Evolutionary conservation across 805 yeast genomes (phyloP).

Genomic region (Torulaspora maleeae): DNA sequence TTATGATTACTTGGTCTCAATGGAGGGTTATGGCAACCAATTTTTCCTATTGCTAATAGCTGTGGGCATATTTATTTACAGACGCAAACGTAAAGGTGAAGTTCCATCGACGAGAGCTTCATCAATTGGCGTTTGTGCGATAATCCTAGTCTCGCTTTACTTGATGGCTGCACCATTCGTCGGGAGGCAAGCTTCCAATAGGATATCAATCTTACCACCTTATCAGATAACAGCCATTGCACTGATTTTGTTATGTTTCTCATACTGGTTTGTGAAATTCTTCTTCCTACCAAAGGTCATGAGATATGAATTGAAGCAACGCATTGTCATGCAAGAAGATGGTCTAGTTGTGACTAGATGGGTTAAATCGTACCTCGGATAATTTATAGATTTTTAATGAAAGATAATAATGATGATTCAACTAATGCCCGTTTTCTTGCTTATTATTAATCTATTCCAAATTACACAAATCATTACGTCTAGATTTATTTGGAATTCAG

Average conservation of each 20-base stretch:
- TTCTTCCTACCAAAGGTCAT: slow-evolving; percentile 43
- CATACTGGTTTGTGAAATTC: slow-evolving; percentile 55
- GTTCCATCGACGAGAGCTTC: slow-evolving; percentile 49
- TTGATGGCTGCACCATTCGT: slow-evolving; percentile 46
- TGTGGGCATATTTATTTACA: slow-evolving; percentile 51
- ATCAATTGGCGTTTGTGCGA: slow-evolving; percentile 43
- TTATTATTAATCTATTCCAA: neutral
- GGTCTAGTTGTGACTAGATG: slow-evolving; percentile 57
- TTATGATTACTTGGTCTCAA: slow-evolving; percentile 41
- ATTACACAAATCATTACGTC: neutral
- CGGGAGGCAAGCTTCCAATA: slow-evolving; percentile 20
- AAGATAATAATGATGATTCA: neutral
- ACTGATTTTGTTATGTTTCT: slow-evolving; percentile 41
- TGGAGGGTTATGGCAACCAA: slow-evolving; percentile 47
- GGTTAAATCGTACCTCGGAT: slow-evolving; percentile 37
- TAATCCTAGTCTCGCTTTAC: slow-evolving; percentile 44
- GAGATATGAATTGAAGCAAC: slow-evolving; percentile 43
- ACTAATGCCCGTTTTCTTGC: neutral
- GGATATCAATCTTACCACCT: slow-evolving; percentile 34
- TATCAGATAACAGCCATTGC: slow-evolving; percentile 41
- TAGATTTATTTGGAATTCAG: slow-evolving; percentile 25
- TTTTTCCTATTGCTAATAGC: slow-evolving; percentile 49
- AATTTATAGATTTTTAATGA: slow-evolving; percentile 3
- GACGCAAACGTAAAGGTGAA: slow-evolving; percentile 46
- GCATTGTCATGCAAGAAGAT: slow-evolving; percentile 44